Base-by-base conservation (phyloP, 1,284 basidiomycete genomes). In the Pseudozyma sp. region DNA sequence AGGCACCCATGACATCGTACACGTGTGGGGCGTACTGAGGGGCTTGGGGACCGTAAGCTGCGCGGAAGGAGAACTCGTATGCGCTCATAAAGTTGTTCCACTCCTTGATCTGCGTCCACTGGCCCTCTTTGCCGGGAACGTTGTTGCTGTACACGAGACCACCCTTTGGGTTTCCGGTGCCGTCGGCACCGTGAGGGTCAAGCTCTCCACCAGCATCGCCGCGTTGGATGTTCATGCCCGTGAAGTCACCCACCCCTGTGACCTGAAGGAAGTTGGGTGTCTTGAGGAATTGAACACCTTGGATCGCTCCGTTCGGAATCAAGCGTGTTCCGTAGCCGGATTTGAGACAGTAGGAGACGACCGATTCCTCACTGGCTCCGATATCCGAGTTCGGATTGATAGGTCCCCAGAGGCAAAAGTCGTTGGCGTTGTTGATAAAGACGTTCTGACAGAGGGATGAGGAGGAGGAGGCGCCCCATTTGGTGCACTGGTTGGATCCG, bases 231-330 rank as follows among this genome's bases (percentile, higher is more conserved):
- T 67, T 65, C 65, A 92, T 81, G 66, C 86, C 85, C 7, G 90
- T 91, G 58, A 92, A 83, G 77, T 92, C 88, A 30, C 90, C 91
- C 13, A 47, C 31, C 49, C 89, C 91, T 51, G 89, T 90, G 58
- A 91, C 85, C 81, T 92, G 90, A 29, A 92, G 87, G 79, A 89
- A 92, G 83, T 90, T 89, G 34, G 78, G 88, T 6, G 92, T 89
- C 81, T 88, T 86, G 63, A 89, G 86, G 71, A 89, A 90, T 82
- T 92, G 91, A n/a, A 90, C 92, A 55, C 90, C 89, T 17, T 86
- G 87, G 80, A 94, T 89, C 16, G 91, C 86, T 19, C 91, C 92
- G 62, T 90, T 87, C 19, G 92, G 92, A 72, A 94, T 92, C 66
- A 92, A 84, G 46, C 90, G 89, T 5, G 90, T 89, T 51, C 55